These are phyloP conservation scores for Hypoxylon subgilvum DNA, from an alignment of 495 filamentous ascomycete species.

Conservation along the genomic window DNA sequence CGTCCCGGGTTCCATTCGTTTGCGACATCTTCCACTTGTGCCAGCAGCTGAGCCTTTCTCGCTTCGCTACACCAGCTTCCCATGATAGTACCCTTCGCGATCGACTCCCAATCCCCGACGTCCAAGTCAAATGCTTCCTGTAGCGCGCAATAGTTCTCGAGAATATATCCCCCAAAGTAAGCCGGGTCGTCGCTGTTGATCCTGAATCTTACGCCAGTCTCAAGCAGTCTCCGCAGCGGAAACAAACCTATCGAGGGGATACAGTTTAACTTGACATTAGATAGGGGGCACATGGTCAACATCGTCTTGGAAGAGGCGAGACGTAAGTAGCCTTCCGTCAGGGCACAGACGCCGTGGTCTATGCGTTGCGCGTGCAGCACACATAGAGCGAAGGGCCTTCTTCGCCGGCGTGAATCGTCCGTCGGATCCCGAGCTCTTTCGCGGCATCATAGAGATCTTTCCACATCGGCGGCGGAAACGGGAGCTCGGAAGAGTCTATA, in stretches of 20 bases:
- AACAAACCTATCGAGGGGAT: slow-evolving; percentile 62
- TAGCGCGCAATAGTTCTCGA: slow-evolving; percentile 77
- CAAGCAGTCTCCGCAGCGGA: slow-evolving; percentile 69
- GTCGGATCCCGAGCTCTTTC: slow-evolving; percentile 53
- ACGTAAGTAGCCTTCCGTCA: slow-evolving; percentile 63
- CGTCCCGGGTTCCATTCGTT: slow-evolving; percentile 10
- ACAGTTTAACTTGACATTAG: slow-evolving; percentile 70
- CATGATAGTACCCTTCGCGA: slow-evolving; percentile 66
- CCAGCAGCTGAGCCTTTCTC: slow-evolving; percentile 54
- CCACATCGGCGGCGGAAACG: slow-evolving; percentile 69
- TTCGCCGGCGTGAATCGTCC: slow-evolving; percentile 77
- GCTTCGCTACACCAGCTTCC: slow-evolving; percentile 64
- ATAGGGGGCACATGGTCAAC: slow-evolving; percentile 74
- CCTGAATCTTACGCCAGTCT: slow-evolving; percentile 68
- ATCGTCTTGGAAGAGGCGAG: slow-evolving; percentile 63
- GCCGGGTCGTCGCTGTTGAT: slow-evolving; percentile 81
- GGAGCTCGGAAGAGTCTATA: slow-evolving; percentile 69
- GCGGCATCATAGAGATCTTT: slow-evolving; percentile 64
- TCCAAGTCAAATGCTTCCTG: slow-evolving; percentile 71
- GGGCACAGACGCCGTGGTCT: slow-evolving; percentile 70
- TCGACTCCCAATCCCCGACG: slow-evolving; percentile 66
- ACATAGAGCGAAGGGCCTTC: slow-evolving; percentile 75
- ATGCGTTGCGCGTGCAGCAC: slow-evolving; percentile 64
- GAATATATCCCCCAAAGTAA: slow-evolving; percentile 79
- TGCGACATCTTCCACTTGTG: slow-evolving; percentile 42